A percentile compares a stretch with the other conserved stretches of the same genome.
phyloP scores from a whole-genome alignment of 139 green algal genomes.

The Chlorella sp. region DNA sequence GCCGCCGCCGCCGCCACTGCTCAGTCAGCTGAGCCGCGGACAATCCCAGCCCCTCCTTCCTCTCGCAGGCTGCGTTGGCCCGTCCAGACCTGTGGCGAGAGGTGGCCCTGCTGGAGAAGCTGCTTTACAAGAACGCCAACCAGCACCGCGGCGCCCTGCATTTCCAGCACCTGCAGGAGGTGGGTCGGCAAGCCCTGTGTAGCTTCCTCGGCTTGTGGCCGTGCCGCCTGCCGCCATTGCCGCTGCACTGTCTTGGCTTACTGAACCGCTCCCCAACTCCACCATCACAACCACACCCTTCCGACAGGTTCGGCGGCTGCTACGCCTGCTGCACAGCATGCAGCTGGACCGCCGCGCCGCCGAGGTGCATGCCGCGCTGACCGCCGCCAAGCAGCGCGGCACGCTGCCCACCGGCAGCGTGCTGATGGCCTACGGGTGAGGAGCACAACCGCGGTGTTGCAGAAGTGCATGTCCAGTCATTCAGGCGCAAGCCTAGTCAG shows the following conservation, averaged over 20 bases:
- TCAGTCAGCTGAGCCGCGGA: not conserved
- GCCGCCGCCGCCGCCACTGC: too few species aligned
- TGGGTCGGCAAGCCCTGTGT: constrained; percentile 5
- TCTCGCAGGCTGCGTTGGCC: constrained; percentile 1
- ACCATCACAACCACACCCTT: not conserved
- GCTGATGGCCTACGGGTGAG: constrained; percentile 28
- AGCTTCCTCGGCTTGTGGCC: not conserved
- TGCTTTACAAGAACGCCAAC: constrained; percentile 77
- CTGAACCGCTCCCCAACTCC: not conserved
- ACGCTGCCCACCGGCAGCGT: constrained; percentile 18
- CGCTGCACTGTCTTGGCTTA: not conserved
- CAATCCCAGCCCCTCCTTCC: not conserved
- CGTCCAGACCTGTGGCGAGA: constrained; percentile 20
- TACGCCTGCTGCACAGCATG: constrained; percentile 43
- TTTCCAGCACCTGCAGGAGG: constrained; percentile 53
- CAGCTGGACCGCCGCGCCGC: constrained; percentile 30
- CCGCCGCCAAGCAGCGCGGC: constrained; percentile 6
- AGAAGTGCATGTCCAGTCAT: too few species aligned
- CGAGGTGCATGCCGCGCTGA: constrained; percentile 24
- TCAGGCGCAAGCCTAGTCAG: too few species aligned
- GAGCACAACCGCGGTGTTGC: too few species aligned
- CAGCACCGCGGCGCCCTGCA: constrained; percentile 63
- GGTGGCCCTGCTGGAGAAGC: constrained; percentile 53
- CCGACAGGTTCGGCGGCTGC: constrained; percentile 38
- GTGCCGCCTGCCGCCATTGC: not conserved